A percentile compares a stretch with the other conserved stretches of the same genome.
Evolutionary conservation across 345 rosid genomes (phyloP).

Genomic region (Gossypium anomalum): DNA sequence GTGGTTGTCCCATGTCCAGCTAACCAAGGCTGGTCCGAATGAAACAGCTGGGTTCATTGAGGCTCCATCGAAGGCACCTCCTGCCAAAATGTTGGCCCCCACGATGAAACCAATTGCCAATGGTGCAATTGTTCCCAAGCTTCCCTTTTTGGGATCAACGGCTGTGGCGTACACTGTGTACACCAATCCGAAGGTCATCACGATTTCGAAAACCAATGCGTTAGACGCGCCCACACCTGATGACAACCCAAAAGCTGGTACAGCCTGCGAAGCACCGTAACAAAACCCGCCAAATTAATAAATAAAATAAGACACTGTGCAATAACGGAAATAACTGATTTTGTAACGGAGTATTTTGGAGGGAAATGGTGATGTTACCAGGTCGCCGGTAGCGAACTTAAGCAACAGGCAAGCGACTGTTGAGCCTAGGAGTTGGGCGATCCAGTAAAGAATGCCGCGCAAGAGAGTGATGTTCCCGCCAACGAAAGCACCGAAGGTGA

Average conservation of each 20-base stretch:
- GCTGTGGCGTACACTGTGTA: constrained; percentile 95
- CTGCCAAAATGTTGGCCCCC: constrained; percentile 86
- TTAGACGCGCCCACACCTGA: constrained; percentile 67
- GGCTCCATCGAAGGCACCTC: constrained; percentile 84
- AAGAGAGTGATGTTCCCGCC: constrained; percentile 86
- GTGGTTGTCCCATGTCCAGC: constrained; percentile 88
- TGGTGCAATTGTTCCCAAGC: constrained; percentile 68
- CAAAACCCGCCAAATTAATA: background rate
- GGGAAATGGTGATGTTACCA: constrained; percentile 36
- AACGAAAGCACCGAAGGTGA: constrained; percentile 77
- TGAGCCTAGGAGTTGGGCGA: constrained; percentile 88
- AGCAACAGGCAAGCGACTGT: constrained; percentile 76
- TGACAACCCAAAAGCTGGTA: constrained; percentile 62
- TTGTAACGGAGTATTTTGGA: background rate
- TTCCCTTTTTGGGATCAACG: constrained; percentile 77
- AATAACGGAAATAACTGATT: constrained; percentile 11
- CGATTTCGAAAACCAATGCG: constrained; percentile 85
- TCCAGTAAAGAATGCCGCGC: constrained; percentile 84
- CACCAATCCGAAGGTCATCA: constrained; percentile 88
- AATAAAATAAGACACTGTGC: background rate
- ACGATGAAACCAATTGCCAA: constrained; percentile 89
- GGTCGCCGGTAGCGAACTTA: constrained; percentile 63
- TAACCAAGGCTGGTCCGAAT: constrained; percentile 86
- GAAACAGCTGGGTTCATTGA: constrained; percentile 97
- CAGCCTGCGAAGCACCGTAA: constrained; percentile 32